Evolutionary conservation across 1,139 yeast genomes (phyloP).

Genomic region (Pichia terricola): DNA sequence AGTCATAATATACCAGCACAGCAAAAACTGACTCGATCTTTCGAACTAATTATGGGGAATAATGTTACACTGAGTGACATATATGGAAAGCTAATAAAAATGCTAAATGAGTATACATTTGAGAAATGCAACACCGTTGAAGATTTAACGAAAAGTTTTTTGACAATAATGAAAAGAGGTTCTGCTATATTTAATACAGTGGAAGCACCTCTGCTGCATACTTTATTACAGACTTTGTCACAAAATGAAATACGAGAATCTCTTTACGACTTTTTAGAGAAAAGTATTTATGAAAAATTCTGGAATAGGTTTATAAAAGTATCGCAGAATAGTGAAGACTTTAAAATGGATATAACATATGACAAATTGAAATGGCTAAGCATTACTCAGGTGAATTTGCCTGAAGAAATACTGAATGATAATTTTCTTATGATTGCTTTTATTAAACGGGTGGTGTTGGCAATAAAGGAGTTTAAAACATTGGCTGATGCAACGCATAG

Average conservation of each 20-base stretch:
- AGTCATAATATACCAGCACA: background rate
- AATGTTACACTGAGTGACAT: background rate
- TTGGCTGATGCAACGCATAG: constrained; percentile 44
- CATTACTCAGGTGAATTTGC: constrained; percentile 61
- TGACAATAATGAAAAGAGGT: constrained; percentile 30
- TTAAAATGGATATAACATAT: constrained; percentile 29
- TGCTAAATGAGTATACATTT: constrained; percentile 5
- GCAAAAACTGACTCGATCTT: background rate
- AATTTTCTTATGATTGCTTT: constrained; percentile 21
- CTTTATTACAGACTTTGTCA: constrained; percentile 26
- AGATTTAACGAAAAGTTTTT: constrained; percentile 28
- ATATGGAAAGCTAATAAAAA: constrained; percentile 1
- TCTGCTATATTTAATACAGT: constrained; percentile 28
- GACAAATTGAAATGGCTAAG: constrained; percentile 44
- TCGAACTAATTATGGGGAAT: background rate
- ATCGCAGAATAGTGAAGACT: constrained; percentile 23
- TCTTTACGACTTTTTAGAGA: constrained; percentile 63
- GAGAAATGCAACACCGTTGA: constrained; percentile 24
- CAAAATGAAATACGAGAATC: constrained; percentile 43
- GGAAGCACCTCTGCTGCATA: constrained; percentile 9
- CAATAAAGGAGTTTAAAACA: constrained; percentile 45
- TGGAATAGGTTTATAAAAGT: constrained; percentile 43
- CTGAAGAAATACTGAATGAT: constrained; percentile 26
- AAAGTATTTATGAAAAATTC: constrained; percentile 51
- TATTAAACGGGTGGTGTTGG: constrained; percentile 41